These are phyloP conservation scores for Oidiodendron maius DNA, from an alignment of 495 filamentous ascomycete species.

Conservation along the genomic window DNA sequence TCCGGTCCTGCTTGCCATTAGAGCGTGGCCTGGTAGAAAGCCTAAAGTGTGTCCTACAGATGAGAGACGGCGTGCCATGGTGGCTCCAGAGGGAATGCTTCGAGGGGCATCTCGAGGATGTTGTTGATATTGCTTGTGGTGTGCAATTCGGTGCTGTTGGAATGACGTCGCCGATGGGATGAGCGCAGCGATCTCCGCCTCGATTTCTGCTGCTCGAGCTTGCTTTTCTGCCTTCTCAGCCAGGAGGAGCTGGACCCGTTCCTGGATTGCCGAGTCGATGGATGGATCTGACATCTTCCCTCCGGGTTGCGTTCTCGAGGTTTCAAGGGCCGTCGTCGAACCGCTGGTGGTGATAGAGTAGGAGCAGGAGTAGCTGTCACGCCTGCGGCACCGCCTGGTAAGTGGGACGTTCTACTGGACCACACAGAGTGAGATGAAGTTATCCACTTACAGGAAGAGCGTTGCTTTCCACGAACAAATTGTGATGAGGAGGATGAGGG, in stretches of 20 bases:
- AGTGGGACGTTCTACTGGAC: constrained; percentile 3
- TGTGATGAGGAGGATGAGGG: too few relatives aligned
- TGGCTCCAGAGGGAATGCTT: constrained; percentile 19
- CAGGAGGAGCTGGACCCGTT: constrained; percentile 11
- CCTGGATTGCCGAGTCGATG: constrained; percentile 1
- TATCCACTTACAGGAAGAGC: constrained; percentile 16
- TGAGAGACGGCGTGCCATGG: constrained; percentile 16
- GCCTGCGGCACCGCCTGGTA: constrained; percentile 18
- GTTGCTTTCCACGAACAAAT: too few relatives aligned
- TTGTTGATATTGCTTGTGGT: constrained; percentile 19
- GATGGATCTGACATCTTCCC: too few relatives aligned
- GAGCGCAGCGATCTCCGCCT: constrained; percentile 16
- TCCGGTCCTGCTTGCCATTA: constrained; percentile 21
- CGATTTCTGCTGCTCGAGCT: constrained; percentile 13
- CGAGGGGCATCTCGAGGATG: constrained; percentile 16
- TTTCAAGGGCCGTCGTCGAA: too few relatives aligned
- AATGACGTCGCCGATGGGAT: not conserved
- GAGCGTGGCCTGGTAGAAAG: constrained; percentile 10
- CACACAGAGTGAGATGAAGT: not conserved
- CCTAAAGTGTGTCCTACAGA: constrained; percentile 17
- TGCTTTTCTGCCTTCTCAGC: too few relatives aligned
- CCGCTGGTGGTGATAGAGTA: not conserved
- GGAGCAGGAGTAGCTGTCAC: constrained; percentile 2
- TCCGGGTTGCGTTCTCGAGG: too few relatives aligned
- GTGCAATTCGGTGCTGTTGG: constrained; percentile 11